phyloP scores from a whole-genome alignment of 805 yeast genomes.

The Wickerhamomyces alni region DNA sequence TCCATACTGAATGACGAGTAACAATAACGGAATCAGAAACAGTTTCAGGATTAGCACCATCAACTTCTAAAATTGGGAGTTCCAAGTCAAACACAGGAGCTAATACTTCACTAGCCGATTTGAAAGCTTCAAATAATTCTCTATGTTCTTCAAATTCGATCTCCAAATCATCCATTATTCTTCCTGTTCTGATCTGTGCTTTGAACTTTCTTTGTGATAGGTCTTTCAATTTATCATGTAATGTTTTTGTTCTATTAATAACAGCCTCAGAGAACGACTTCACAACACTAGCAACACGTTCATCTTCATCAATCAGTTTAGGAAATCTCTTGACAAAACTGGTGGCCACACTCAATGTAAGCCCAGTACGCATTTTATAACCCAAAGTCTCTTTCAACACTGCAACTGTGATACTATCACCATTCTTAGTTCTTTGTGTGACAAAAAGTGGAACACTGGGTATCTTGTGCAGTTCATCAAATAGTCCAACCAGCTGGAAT shows the following conservation, averaged over 20 bases:
- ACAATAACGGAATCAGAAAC: slow-evolving; percentile 22
- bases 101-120: slow-evolving; percentile 35
- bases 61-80: slow-evolving; percentile 29
- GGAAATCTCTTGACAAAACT: slow-evolving; percentile 46
- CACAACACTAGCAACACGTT: slow-evolving; percentile 27
- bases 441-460: slow-evolving; percentile 41
- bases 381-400: slow-evolving; percentile 40
- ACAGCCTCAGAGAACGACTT: slow-evolving; percentile 38
- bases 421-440: slow-evolving; percentile 25
- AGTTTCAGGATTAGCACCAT: slow-evolving; percentile 17
- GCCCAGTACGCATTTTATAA: slow-evolving; percentile 31
- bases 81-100: slow-evolving; percentile 35
- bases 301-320: slow-evolving; percentile 24
- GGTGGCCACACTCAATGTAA: slow-evolving; percentile 33
- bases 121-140: slow-evolving; percentile 40
- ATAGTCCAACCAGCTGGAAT: slow-evolving; percentile 50
- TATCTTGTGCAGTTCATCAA: slow-evolving; percentile 38
- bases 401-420: slow-evolving; percentile 34
- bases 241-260: slow-evolving; percentile 28
- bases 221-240: slow-evolving; percentile 31
- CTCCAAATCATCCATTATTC: slow-evolving; percentile 34
- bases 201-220: slow-evolving; percentile 38
- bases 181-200: slow-evolving; percentile 65
- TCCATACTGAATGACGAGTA: slow-evolving; percentile 47
- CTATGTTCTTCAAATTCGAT: slow-evolving; percentile 27